These are phyloP conservation scores for Pochonia chlamydosporia DNA, from an alignment of 2,329 filamentous ascomycete genomes.

Conservation along the genomic window DNA sequence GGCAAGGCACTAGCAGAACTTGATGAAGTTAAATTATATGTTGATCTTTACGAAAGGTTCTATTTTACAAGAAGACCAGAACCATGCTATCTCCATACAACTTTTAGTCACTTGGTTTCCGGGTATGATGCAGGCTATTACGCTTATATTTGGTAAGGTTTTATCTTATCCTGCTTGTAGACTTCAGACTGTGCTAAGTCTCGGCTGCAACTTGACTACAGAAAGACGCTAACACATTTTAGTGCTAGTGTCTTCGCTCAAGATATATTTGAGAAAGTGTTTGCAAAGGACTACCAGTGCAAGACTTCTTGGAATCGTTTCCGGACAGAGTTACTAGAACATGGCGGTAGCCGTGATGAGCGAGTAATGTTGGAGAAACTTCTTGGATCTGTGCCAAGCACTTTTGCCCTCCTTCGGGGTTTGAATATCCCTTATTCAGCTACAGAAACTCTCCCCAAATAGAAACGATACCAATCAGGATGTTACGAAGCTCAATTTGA, in stretches of 20 bases:
- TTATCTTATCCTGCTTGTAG: neutral
- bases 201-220: too few species aligned
- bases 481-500: too few species aligned
- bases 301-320: neutral
- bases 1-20: constrained; percentile 5
- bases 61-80: neutral
- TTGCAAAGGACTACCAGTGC: neutral
- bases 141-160: constrained; percentile 18
- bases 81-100: constrained; percentile 12
- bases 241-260: constrained; percentile 7
- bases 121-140: constrained; percentile 22
- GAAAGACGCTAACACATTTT: too few species aligned
- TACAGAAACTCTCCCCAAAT: too few species aligned
- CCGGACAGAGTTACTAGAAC: neutral
- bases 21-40: constrained; percentile 4
- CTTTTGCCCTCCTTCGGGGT: too few species aligned
- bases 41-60: neutral
- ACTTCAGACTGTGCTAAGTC: too few species aligned
- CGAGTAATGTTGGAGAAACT: neutral
- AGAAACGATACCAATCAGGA: too few species aligned
- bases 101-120: constrained; percentile 17
- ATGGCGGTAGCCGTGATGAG: neutral
- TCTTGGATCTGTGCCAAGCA: too few species aligned
- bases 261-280: neutral
- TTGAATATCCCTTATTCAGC: too few species aligned